Evolutionary conservation across 192 early-diverging fungal genomes (phyloP), one percentile per base, ranked within the genome.

Genomic region (Entophlyctis luteolus): DNA sequence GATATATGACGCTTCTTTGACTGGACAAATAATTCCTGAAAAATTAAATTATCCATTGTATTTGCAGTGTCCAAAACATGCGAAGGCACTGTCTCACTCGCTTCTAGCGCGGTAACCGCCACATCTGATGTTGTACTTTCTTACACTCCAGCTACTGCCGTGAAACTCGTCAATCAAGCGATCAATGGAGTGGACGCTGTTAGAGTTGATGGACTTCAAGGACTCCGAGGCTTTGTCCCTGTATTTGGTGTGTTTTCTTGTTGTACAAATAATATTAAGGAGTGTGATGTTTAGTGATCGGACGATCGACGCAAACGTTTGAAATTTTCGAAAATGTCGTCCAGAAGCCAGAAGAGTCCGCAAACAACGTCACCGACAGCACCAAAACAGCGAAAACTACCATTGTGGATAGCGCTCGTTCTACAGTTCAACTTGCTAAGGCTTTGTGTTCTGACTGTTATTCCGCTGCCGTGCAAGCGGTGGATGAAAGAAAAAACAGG

Each of bases 171-270:
- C 12, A 8, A 65, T 16, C 8, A 14, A 0, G 62, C 62, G 20
- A 37, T 65, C 1, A 8, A 29, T 0, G 20, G 2, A 12, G 28
- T 3, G 22, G 48, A 29, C 8, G 62, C 36, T 28, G 45, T 65
- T 1, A 14, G 62, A 10, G 48, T 50, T 12, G 62, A 65, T 2
- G 62, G 62, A n/a, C n/a, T 65, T 4, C 5, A 18, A 23, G 62
- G 47, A 5, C 31, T 65, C 12, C 48, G 50, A 31, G 33, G 18
- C 28, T 35, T 22, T 48, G 62, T 65, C 35, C 62, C 62, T 0
- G 62, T 12, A 34, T 65, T 50, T 50, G 62, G 62, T 65, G 12
- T 31, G 62, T 23, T 10, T 10, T n/a, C n/a, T n/a, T n/a, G n/a
- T n/a, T n/a, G n/a, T n/a, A n/a, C n/a, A n/a, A n/a, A n/a, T n/a